A percentile compares a stretch with the other conserved stretches of the same genome.
Conservation (phyloP, 2,329 filamentous ascomycete genomes). For the Phyllosticta capitalensis region DNA sequence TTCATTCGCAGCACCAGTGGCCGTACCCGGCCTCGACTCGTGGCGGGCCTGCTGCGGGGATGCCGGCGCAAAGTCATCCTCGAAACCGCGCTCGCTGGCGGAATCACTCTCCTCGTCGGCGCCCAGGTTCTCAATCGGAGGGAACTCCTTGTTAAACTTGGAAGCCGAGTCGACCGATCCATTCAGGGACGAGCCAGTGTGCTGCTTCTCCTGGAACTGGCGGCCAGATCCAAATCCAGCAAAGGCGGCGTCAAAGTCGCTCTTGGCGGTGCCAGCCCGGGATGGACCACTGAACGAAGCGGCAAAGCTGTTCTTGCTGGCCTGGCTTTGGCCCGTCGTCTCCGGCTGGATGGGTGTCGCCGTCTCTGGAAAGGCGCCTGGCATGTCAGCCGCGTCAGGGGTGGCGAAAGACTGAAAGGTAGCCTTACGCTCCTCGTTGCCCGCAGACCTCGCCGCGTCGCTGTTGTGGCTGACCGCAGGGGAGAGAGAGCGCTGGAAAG, state of each 20-base stretch:
- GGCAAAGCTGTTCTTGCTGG: slow-evolving; percentile 36
- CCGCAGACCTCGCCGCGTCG: slow-evolving; percentile 27
- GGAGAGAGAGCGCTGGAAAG: slow-evolving; percentile 30
- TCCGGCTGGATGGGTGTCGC: slow-evolving; percentile 38
- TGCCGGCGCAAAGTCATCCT: slow-evolving; percentile 78
- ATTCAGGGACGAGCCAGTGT: slow-evolving; percentile 21
- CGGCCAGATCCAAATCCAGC: slow-evolving; percentile 56
- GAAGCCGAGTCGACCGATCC: slow-evolving; percentile 28
- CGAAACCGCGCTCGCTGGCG: slow-evolving; percentile 65
- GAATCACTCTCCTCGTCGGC: slow-evolving; percentile 72
- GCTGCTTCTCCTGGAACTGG: slow-evolving; percentile 38
- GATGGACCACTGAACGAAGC: slow-evolving; percentile 28
- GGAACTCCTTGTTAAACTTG: slow-evolving; percentile 69
- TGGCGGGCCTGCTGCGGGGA: slow-evolving; percentile 29
- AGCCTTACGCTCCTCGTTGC: slow-evolving; percentile 30
- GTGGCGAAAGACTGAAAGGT: slow-evolving; percentile 29
- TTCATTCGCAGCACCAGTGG: slow-evolving; percentile 7
- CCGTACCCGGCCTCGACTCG: slow-evolving; percentile 21
- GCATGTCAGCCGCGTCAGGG: slow-evolving; percentile 23
- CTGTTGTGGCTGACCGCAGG: slow-evolving; percentile 32
- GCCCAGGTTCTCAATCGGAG: slow-evolving; percentile 81
- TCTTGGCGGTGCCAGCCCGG: slow-evolving; percentile 44
- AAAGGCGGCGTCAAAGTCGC: slow-evolving; percentile 80
- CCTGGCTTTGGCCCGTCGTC: slow-evolving; percentile 37
- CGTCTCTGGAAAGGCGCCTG: slow-evolving; percentile 39